Evolutionary conservation across 768 basidiomycete species (phyloP), one percentile per base, ranked within the genome.

Genomic region (Rossbeevera mucosa): DNA sequence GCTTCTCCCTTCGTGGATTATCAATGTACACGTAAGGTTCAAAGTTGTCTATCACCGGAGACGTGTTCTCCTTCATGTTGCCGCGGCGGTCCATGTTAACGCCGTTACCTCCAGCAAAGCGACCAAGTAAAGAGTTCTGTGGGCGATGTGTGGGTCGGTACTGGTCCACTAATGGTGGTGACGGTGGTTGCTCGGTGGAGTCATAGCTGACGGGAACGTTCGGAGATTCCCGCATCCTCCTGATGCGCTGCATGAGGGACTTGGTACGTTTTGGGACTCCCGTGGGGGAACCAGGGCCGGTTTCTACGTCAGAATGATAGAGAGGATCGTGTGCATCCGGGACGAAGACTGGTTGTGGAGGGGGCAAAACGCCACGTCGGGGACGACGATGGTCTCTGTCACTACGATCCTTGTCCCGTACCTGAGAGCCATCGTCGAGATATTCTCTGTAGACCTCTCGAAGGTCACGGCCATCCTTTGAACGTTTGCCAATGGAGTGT

Each of bases 161-260:
- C 45, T 64, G 57, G 66, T 73, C 59, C 64, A 66, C 62, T 20
- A 69, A 64, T 20, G 74, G 76, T 1, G 78, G 74, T 1, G 80
- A 81, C 9, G 74, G 74, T 7, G 72, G 72, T 21, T 72, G 75
- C 26, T 73, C 68, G 26, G 65, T 65, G 16, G 59, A 55, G n/a
- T 77, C 76, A 30, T 73, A 68, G 24, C 65, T 70, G n/a, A 88
- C 78, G 14, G 90, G 90, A 1, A 91, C 83, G 56, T 91, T 92
- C 9, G 90, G 90, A 8, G 84, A 73, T 61, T 92, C 90, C 30
- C 90, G 83, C 88, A 92, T 91, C 70, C 83, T 88, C 53, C 88
- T 83, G 64, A 94, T 88, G 50, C 91, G 86, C 43, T 92, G 86
- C 80, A 93, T 92, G 57, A 94, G 72, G 13, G 88, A 91, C 69